A percentile compares a stretch with the other conserved stretches of the same genome.
These are phyloP conservation scores for Plasmodium inui DNA, from an alignment of 169 alveolate species.

Conservation along the genomic window DNA sequence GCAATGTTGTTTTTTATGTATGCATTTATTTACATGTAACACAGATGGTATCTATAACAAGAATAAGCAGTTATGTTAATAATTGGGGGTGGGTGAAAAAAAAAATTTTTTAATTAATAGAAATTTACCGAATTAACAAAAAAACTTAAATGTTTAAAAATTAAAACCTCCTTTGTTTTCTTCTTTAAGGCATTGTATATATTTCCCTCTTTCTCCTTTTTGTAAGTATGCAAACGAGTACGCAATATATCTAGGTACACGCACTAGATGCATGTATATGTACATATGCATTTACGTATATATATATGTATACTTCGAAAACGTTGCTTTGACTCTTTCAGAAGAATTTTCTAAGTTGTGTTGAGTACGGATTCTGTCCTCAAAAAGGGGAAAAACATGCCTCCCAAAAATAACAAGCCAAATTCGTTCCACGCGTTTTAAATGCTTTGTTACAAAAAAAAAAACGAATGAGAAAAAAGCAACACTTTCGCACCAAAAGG, in stretches of 20 bases:
- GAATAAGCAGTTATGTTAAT: background rate
- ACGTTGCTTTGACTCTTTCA: background rate
- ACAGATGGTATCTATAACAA: background rate
- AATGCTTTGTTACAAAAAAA: background rate
- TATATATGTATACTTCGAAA: background rate
- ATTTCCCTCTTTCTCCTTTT: constrained; percentile 3
- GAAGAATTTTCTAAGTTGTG: background rate
- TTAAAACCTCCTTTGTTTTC: constrained; percentile 65
- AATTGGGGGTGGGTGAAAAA: background rate
- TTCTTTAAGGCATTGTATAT: background rate
- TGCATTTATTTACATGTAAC: constrained; percentile 35
- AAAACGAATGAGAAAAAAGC: background rate
- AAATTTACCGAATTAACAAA: constrained; percentile 63
- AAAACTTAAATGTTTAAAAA: constrained; percentile 73
- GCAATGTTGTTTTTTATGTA: constrained; percentile 40
- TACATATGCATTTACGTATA: background rate
- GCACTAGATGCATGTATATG: background rate
- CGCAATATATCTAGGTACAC: background rate
- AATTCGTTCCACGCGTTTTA: background rate
- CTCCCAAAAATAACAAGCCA: background rate
- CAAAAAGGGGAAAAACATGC: background rate
- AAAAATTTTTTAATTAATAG: constrained; percentile 36
- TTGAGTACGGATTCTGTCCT: constrained; percentile 2
- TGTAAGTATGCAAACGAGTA: constrained; percentile 3
- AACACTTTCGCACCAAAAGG: background rate